phyloP scores from a whole-genome alignment of 352 stramenopile genomes.

The Globisporangium emineosum region DNA sequence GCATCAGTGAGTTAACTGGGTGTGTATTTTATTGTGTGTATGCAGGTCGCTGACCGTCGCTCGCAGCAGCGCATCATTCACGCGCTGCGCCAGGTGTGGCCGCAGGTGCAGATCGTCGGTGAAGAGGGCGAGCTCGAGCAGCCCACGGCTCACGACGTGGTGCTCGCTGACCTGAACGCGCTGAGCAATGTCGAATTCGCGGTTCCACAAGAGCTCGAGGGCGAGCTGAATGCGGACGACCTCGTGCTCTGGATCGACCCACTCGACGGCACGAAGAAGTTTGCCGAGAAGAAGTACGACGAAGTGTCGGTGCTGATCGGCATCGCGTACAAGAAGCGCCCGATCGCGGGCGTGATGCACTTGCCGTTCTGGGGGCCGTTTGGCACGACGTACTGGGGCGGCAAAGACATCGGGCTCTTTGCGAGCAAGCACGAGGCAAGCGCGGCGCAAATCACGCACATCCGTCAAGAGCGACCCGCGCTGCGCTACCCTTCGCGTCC shows the following conservation, averaged over 20 bases:
- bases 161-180: slow-evolving; percentile 39
- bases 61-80: slow-evolving; percentile 71
- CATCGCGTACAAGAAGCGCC: slow-evolving; percentile 61
- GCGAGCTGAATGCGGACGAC: slow-evolving; percentile 32
- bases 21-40: background rate
- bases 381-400: slow-evolving; percentile 67
- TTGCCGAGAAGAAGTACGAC: slow-evolving; percentile 65
- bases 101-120: slow-evolving; percentile 52
- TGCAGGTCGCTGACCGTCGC: slow-evolving; percentile 57
- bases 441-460: slow-evolving; percentile 24
- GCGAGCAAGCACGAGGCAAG: slow-evolving; percentile 29
- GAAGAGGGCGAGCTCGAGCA: slow-evolving; percentile 66
- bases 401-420: slow-evolving; percentile 51
- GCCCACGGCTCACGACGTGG: slow-evolving; percentile 40
- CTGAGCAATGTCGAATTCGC: slow-evolving; percentile 22
- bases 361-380: slow-evolving; percentile 53
- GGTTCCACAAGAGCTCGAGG: slow-evolving; percentile 18
- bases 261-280: slow-evolving; percentile 78
- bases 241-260: slow-evolving; percentile 81
- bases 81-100: slow-evolving; percentile 54
- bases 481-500: slow-evolving; percentile 33
- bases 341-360: slow-evolving; percentile 69
- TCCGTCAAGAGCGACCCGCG: slow-evolving; percentile 21
- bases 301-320: slow-evolving; percentile 78
- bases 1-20: background rate